Evolutionary conservation across 805 yeast species (phyloP), one percentile per base, ranked within the genome.

Genomic region (Naumovozyma dairenensis): DNA sequence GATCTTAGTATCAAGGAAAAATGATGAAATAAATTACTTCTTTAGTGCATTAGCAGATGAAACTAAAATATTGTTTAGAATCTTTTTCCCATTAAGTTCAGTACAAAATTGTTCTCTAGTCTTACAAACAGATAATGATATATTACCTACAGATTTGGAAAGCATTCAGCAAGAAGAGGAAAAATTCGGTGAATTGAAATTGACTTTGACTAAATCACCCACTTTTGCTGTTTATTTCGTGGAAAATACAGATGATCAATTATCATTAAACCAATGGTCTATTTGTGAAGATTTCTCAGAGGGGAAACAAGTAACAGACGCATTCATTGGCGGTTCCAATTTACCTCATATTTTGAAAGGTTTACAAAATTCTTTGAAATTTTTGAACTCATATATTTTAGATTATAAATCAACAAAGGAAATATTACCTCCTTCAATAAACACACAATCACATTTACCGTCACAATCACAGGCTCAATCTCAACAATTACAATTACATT

Each of bases 251-350:
- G 50, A 52, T 20, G 69, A 71, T 39, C 78, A 72, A 37, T 16
- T 34, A 16, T 37, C 36, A 17, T 39, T 36, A 24, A 49, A 43
- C 28, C 57, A 50, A 31, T 52, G 57, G 57, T 76, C 82, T 1
- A 76, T 80, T 17, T 80, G 89, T 56, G 89, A 80, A 37, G 93
- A 82, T 57, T 82, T 82, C 44, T 76, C 84, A 38, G 92, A 81
- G 47, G 87, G 83, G 10, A 85, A 79, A 48, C 89, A 81, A 51
- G 92, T 82, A 5, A 74, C 73, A 35, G 69, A 67, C 37, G 89
- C 92, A 0, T 74, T 63, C 49, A 61, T 66, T 20, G 75, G 74
- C 3, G 82, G 83, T 2, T 64, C 74, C 3, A 68, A 70, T 15
- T 63, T 74, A 10, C 86, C 87, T 1, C 92, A 81, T 55, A 72